These are phyloP conservation scores for Nicotiana sylvestris DNA, from an alignment of 257 asterid species.

Conservation along the genomic window DNA sequence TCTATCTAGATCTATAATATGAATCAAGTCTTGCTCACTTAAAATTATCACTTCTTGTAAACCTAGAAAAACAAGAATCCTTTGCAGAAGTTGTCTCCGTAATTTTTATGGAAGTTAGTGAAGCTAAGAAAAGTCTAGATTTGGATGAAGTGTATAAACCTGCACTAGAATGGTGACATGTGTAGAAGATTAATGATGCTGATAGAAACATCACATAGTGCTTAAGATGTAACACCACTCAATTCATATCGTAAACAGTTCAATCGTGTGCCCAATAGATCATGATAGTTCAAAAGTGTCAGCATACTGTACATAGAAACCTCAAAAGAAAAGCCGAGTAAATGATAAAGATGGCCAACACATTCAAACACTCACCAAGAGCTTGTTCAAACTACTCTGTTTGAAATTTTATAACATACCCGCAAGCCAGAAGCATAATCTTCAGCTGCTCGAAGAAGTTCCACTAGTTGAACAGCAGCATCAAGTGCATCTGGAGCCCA, in stretches of 20 bases:
- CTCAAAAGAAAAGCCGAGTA: background rate
- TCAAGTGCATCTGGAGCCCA: constrained; percentile 99
- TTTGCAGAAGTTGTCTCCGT: background rate
- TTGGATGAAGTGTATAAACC: background rate
- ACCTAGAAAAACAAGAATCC: background rate
- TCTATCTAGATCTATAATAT: too few relatives aligned
- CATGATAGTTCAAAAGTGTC: background rate
- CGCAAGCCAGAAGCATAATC: constrained; percentile 93
- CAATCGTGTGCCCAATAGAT: background rate
- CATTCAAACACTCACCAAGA: constrained; percentile 27
- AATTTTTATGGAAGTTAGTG: background rate
- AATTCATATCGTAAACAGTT: background rate
- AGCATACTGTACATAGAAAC: background rate
- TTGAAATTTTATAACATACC: constrained; percentile 34
- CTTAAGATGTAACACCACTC: background rate
- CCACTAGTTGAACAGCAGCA: constrained; percentile 98
- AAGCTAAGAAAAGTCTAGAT: background rate
- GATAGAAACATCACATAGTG: background rate
- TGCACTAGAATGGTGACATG: background rate
- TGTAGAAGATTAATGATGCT: background rate
- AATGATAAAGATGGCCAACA: background rate
- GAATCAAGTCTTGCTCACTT: too few relatives aligned
- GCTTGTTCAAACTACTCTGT: constrained; percentile 7
- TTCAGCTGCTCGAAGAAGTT: constrained; percentile 98
- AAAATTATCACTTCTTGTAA: background rate